Evolutionary conservation across 371 early-diverging fungal species (phyloP).

Genomic region (Actinomucor elegans): DNA sequence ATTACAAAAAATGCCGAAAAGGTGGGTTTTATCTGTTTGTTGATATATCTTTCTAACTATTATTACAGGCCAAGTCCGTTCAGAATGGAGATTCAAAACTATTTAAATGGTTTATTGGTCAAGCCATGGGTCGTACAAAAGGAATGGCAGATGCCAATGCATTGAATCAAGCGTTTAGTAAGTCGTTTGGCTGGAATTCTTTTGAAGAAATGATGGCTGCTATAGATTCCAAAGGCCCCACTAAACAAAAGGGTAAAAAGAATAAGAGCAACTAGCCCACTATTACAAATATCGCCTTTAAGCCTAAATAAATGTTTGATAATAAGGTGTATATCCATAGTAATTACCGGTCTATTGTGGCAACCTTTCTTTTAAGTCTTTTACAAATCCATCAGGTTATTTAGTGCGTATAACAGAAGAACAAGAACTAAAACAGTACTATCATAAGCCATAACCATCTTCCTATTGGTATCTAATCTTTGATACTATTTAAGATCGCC

Average conservation of each 20-base stretch:
- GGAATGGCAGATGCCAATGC: constrained; percentile 72
- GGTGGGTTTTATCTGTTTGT: constrained; percentile 28
- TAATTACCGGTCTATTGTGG: too few species aligned
- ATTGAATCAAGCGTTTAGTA: constrained; percentile 55
- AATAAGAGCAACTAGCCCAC: too few species aligned
- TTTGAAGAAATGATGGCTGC: constrained; percentile 26
- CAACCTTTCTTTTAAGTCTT: too few species aligned
- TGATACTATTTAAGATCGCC: too few species aligned
- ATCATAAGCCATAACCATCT: too few species aligned
- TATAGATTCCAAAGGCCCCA: background rate
- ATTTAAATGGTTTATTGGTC: constrained; percentile 73
- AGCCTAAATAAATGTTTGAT: too few species aligned
- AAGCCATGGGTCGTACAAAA: constrained; percentile 70
- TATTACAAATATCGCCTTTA: too few species aligned
- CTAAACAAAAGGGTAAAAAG: background rate
- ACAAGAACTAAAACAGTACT: too few species aligned
- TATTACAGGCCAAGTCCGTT: constrained; percentile 48
- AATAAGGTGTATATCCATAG: too few species aligned
- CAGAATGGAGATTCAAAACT: constrained; percentile 59
- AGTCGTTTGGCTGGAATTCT: constrained; percentile 36
- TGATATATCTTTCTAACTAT: background rate
- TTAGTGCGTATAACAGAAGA: too few species aligned
- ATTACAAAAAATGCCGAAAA: constrained; percentile 58
- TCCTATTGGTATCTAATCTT: too few species aligned
- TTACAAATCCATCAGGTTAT: too few species aligned